Percentiles rank a stretch among this genome's conserved stretches.
Conservation (phyloP, 805 yeast genomes). For the Saccharomycopsis fibuligera region DNA sequence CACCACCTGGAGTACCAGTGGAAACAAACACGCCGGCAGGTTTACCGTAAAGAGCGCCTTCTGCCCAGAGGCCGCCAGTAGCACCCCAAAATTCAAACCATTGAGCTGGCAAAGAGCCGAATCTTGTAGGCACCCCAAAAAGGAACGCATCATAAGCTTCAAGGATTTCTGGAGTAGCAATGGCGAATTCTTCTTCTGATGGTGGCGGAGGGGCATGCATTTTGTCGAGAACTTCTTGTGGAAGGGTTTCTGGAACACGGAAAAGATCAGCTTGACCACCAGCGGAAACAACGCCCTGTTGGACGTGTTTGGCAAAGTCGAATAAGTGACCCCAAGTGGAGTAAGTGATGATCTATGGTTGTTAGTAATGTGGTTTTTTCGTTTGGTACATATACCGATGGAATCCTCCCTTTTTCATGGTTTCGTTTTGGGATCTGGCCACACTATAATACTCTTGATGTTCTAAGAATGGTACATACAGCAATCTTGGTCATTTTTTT, state of each 20-base stretch:
- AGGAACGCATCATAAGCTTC: conserved; percentile 69
- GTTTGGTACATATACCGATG: too few relatives aligned
- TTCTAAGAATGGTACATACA: background rate
- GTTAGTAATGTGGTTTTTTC: too few relatives aligned
- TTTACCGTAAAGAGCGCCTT: conserved; percentile 67
- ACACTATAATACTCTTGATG: background rate
- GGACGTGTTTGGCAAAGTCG: conserved; percentile 57
- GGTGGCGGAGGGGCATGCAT: conserved; percentile 66
- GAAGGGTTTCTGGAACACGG: conserved; percentile 73
- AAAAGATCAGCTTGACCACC: conserved; percentile 65
- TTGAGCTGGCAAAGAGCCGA: conserved; percentile 76
- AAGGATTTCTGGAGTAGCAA: conserved; percentile 56
- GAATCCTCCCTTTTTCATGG: background rate
- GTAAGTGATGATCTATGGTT: conserved; percentile 47
- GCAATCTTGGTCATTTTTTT: background rate
- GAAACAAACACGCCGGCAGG: conserved; percentile 68
- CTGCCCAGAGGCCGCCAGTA: conserved; percentile 76
- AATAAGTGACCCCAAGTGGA: conserved; percentile 76
- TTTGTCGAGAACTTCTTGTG: conserved; percentile 46
- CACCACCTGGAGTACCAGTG: conserved; percentile 76
- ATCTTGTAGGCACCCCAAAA: conserved; percentile 85
- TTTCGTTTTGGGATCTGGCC: background rate
- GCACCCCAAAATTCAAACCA: conserved; percentile 70
- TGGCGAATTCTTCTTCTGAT: conserved; percentile 40
- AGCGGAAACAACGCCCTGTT: conserved; percentile 62